These are phyloP conservation scores for Hanseniaspora singularis DNA, from an alignment of 805 yeast species.

Conservation along the genomic window DNA sequence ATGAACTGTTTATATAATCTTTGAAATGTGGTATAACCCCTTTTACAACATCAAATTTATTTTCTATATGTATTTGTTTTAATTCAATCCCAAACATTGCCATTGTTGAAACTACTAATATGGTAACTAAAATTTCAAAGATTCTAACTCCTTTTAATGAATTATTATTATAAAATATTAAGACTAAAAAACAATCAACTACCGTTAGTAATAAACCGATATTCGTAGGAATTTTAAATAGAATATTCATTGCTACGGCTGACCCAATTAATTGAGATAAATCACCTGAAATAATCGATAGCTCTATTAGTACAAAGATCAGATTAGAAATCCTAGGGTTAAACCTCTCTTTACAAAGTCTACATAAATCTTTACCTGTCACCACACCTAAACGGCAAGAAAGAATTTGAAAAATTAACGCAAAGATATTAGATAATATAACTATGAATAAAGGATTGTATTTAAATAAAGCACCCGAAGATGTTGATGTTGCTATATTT, in stretches of 20 bases:
- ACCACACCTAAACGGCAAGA: conserved; percentile 81
- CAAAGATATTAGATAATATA: conserved; percentile 68
- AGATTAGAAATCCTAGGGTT: conserved; percentile 18
- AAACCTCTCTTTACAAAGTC: conserved; percentile 62
- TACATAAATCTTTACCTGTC: conserved; percentile 79
- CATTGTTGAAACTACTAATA: conserved; percentile 70
- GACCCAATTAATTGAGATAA: conserved; percentile 97
- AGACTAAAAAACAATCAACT: conserved; percentile 70
- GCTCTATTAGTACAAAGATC: conserved; percentile 69
- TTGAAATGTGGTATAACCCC: conserved; percentile 53
- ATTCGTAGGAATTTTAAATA: conserved; percentile 66
- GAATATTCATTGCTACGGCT: conserved; percentile 79
- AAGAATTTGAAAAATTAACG: conserved; percentile 67
- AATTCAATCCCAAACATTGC: conserved; percentile 74
- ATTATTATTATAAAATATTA: conserved; percentile 68
- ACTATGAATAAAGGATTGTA: conserved; percentile 63
- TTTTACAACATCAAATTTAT: conserved; percentile 48
- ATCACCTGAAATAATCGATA: conserved; percentile 90
- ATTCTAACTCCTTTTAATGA: conserved; percentile 64
- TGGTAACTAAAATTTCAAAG: conserved; percentile 71
- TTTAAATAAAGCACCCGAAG: conserved; percentile 72
- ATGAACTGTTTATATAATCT: conserved; percentile 43
- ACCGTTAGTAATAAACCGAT: conserved; percentile 78
- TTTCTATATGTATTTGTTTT: conserved; percentile 46
- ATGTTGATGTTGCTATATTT: conserved; percentile 78